Evolutionary conservation across 805 yeast species (phyloP).

Genomic region (Sungouiella blattae): DNA sequence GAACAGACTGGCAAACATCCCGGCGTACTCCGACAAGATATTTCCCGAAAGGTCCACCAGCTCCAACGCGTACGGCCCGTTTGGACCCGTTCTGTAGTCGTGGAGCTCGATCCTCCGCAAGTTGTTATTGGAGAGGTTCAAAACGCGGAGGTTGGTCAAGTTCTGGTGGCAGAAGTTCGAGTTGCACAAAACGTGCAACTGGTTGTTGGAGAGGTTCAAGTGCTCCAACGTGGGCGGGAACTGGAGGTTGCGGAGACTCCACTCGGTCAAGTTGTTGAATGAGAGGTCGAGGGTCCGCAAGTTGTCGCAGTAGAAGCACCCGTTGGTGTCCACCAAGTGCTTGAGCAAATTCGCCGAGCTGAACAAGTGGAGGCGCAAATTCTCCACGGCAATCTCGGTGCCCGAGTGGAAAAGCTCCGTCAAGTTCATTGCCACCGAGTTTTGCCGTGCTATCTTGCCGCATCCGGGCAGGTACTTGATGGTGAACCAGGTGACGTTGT

Average conservation of each 20-base stretch:
- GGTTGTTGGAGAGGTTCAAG: conserved; percentile 28
- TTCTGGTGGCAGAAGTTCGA: conserved; percentile 13
- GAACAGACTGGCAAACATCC: conserved; percentile 4
- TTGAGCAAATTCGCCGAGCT: conserved; percentile 9
- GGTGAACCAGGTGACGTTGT: conserved; percentile 11
- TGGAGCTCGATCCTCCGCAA: conserved; percentile 10
- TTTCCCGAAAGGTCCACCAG: conserved; percentile 24
- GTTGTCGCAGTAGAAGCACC: conserved; percentile 8
- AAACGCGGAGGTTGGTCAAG: conserved; percentile 10
- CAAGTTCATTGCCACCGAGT: conserved; percentile 1
- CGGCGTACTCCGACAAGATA: conserved; percentile 13
- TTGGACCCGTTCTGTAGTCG: neutral
- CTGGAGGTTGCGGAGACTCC: conserved; percentile 9
- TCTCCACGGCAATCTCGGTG: conserved; percentile 8
- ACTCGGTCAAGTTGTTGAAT: conserved; percentile 23
- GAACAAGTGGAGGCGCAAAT: conserved; percentile 19
- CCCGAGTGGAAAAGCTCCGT: conserved; percentile 1
- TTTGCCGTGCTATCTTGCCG: conserved; percentile 1
- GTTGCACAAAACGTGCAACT: conserved; percentile 14
- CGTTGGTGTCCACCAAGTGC: conserved; percentile 7
- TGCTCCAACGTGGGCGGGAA: conserved; percentile 19
- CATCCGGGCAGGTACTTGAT: conserved; percentile 12
- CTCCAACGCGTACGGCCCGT: conserved; percentile 5
- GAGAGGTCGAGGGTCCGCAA: conserved; percentile 25
- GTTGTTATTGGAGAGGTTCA: conserved; percentile 25